Evolutionary conservation across 2,329 filamentous ascomycete species (phyloP), one percentile per base, ranked within the genome.

Genomic region (Nothophaeocryptopus gaeumannii): DNA sequence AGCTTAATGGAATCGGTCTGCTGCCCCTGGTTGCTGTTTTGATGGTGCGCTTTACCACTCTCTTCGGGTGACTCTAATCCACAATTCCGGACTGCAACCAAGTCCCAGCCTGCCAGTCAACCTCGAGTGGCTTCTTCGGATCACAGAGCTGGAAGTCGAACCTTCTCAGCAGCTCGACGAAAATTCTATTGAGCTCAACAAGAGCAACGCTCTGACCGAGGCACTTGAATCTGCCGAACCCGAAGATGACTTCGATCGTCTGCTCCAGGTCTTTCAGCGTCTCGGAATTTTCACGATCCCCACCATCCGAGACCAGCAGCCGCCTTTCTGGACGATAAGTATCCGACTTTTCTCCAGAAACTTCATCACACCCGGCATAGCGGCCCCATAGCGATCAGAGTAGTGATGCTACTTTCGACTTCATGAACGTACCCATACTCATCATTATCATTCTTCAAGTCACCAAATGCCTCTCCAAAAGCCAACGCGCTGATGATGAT

Each of bases 161-260:
- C 3, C 47, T 30, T 38, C 35, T 8, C 15, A 50, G 29, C n/a
- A 47, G 31, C 31, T 56, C 45, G 1, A 54, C 34, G 5, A 56
- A 31, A 9, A 51, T 36, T 34, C 51, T 47, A 8, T 54, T 56
- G 56, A 69, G 63, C 43, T 68, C 67, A 42, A 68, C 62, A 64
- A 63, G 65, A 39, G 60, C 61, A 30, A 67, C 65, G 35, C 62
- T 60, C 38, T 57, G 50, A 8, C 63, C 63, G 11, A 55, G 40
- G 37, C 51, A 55, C 32, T 54, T 54, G 38, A 43, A 56, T 10
- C 57, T 46, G 5, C 66, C 66, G 39, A 66, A 67, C 1, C 53
- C 52, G 61, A 66, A 58, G 61, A 67, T 56, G 51, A 66, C 11
- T 61, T 54, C 54, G 13, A 45, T 43, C 7, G 39, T 45, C 5